These are phyloP conservation scores for Phytopythium litorale DNA, from an alignment of 352 stramenopile genomes.

Conservation along the genomic window DNA sequence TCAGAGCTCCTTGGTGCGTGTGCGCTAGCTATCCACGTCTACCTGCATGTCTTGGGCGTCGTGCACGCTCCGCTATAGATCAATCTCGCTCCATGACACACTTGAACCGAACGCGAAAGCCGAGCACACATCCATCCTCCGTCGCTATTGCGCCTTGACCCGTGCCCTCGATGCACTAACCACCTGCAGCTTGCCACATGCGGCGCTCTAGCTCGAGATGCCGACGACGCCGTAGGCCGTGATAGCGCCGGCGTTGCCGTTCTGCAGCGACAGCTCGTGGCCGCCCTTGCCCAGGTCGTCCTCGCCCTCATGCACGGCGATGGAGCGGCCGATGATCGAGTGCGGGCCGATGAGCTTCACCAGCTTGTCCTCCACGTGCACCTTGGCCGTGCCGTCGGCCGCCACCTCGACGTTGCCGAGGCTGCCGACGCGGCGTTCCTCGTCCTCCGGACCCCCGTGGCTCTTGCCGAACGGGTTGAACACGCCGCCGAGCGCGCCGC, in stretches of 20 bases:
- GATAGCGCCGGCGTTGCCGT: slow-evolving; percentile 94
- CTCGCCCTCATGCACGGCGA: slow-evolving; percentile 94
- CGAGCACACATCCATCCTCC: background rate
- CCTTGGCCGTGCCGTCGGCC: slow-evolving; percentile 76
- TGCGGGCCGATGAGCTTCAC: slow-evolving; percentile 98
- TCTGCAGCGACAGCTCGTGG: slow-evolving; percentile 95
- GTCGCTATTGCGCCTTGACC: background rate
- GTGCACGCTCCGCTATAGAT: background rate
- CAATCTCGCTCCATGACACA: background rate
- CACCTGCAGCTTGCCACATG: background rate
- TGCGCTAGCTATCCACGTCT: background rate
- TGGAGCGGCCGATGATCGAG: slow-evolving; percentile 96
- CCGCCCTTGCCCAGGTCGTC: slow-evolving; percentile 96
- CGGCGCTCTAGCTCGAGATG: slow-evolving; percentile 78
- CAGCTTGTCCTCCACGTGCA: slow-evolving; percentile 94
- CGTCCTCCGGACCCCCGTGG: slow-evolving; percentile 94
- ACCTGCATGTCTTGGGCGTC: background rate
- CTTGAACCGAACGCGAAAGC: background rate
- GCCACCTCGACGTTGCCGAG: slow-evolving; percentile 90
- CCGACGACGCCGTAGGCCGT: slow-evolving; percentile 91
- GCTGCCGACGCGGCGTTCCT: slow-evolving; percentile 94
- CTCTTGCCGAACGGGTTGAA: slow-evolving; percentile 99
- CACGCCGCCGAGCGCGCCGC: slow-evolving; percentile 82
- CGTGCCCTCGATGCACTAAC: background rate
- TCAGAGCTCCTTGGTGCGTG: background rate